Base-by-base conservation (phyloP, 1,139 yeast genomes). In the Candida labiduridarum region DNA sequence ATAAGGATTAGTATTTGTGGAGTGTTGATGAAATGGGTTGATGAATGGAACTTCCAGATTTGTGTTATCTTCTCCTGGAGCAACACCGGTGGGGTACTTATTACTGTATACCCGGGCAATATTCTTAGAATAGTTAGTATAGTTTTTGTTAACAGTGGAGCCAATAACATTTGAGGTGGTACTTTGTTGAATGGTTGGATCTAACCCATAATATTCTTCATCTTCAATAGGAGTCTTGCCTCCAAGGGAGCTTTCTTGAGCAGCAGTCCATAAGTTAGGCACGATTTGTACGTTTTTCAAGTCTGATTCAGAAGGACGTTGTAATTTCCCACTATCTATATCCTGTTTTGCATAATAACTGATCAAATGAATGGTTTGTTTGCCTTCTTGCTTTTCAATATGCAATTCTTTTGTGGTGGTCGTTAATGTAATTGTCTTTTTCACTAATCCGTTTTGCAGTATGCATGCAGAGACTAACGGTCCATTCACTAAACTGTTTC, bases 331-430 rank as follows among this genome's bases (percentile, higher is more conserved):
- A 41, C 73, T 71, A 47, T 82, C 63, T 3, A 89, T 94, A 63
- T 91, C 96, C 42, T 82, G 81, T 0, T 90, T 85, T 49, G 80
- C 76, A 62, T 89, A 91, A 66, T 91, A 91, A 16, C 92, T 84
- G 7, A 91, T 84, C 49, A 91, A 68, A 63, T 92, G 97, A 50
- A 87, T 80, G 0, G 89, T 84, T 58, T 72, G 78, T 47, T 65
- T 69, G 47, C 65, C 72, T 7, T 60, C 62, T 35, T 62, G 60
- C 34, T 60, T 61, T 9, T 64, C 66, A 22, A 68, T 49, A 45
- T 68, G 68, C 27, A 70, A 62, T 14, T 82, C 83, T 40, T 67
- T 67, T 4, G 65, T 51, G 7, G 60, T 65, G 16, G 77, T 71
- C 16, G 66, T 79, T 15, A 90, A 72, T 4, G 92, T 83, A 56